Base-by-base conservation (phyloP, 2,329 filamentous ascomycete species). In the Hypoxylon sp. region DNA sequence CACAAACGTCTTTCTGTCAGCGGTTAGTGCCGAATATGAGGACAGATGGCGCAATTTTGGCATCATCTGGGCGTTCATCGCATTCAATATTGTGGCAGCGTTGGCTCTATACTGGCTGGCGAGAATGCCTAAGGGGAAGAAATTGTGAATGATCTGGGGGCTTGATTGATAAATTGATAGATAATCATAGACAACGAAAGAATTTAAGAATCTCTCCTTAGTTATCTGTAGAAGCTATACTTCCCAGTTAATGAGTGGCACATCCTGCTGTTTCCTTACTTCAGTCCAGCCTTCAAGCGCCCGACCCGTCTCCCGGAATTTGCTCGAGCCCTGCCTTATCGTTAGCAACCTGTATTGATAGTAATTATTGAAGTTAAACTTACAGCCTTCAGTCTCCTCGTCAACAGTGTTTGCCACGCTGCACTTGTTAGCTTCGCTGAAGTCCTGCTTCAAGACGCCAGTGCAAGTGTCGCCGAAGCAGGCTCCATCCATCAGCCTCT, bases 321-420 rank as follows among this genome's bases (percentile, higher is more conserved):
- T 63, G 24, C 3, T 58, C 54, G 5, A 63, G 53, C 60, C 60
- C 60, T 63, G n/a, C 11, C 18, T 8, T 6, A 11, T 31, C 21
- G 15, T 50, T 51, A 55, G 51, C n/a, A 15, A 38, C 17, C 37
- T 4, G 23, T 26, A 7, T n/a, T 6, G 8, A 38, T 20, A n/a
- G n/a, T 8, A 37, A 5, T 3, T 3, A 7, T 2, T 20, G 46
- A 10, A 10, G 27, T 24, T 15, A n/a, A 8, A 62, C 66, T 66
- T 55, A 67, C 66, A 68, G 57, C 66, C 66, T 63, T 68, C 66
- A 4, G 63, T 68, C 21, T 56, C 55, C 57, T 69, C 66, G 17
- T 64, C 60, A 5, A 69, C 66, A 2, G 63, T 69, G 53, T 66
- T 69, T 26, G 60, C 55, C 3, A 69, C 65, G 6, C 51, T 58